Percentiles rank a stretch among this genome's conserved stretches.
Evolutionary conservation across 352 stramenopile genomes (phyloP).

Genomic region (Globisporangium carolinianum): DNA sequence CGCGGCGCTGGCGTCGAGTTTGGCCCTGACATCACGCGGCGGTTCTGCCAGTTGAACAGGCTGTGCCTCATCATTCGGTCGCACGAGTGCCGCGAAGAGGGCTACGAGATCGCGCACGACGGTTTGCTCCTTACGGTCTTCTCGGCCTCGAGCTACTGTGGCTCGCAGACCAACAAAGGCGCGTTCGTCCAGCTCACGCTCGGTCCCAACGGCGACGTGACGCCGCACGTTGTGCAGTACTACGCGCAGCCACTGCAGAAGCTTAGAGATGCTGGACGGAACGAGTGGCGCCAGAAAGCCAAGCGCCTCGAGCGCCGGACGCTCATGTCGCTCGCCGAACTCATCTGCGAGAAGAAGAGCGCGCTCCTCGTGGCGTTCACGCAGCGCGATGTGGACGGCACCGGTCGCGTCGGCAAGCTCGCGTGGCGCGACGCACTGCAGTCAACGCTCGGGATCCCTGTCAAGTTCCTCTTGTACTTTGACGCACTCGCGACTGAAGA

Average conservation of each 20-base stretch:
- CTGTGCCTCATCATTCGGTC: conserved; percentile 90
- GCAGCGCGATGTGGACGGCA: conserved; percentile 24
- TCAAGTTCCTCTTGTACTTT: conserved; percentile 69
- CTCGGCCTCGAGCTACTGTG: conserved; percentile 90
- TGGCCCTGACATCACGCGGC: conserved; percentile 88
- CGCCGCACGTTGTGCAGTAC: conserved; percentile 90
- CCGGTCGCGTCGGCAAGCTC: conserved; percentile 49
- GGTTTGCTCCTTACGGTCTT: conserved; percentile 88
- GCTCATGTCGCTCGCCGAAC: conserved; percentile 70
- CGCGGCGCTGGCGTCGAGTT: conserved; percentile 91
- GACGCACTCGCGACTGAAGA: conserved; percentile 44
- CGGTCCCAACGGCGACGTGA: conserved; percentile 66
- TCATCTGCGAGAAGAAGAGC: conserved; percentile 79
- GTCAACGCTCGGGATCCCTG: conserved; percentile 50
- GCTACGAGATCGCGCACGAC: conserved; percentile 86
- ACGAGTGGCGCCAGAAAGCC: conserved; percentile 79
- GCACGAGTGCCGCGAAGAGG: conserved; percentile 90
- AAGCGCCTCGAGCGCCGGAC: conserved; percentile 59
- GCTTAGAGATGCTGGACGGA: conserved; percentile 47
- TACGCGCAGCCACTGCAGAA: conserved; percentile 84
- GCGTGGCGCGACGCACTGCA: conserved; percentile 62
- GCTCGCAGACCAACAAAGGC: conserved; percentile 88
- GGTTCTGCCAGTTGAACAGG: conserved; percentile 83
- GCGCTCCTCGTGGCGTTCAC: conserved; percentile 42
- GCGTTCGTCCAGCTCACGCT: conserved; percentile 67